phyloP scores from a whole-genome alignment of 2,329 filamentous ascomycete genomes.

The Lecanicillium sp. region DNA sequence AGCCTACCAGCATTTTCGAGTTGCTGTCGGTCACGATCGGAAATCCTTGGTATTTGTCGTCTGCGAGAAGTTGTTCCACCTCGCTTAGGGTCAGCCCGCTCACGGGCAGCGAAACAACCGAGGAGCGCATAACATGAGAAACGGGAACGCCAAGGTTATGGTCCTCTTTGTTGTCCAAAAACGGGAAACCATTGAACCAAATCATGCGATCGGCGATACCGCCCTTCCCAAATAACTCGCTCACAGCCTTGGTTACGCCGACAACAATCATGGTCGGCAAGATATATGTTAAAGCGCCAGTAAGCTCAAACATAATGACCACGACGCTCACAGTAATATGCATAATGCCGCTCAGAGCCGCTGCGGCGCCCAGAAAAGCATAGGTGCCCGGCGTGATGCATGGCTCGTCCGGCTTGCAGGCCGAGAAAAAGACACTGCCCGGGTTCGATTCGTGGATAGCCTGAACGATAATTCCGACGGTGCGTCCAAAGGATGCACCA shows the following conservation, averaged over 20 bases:
- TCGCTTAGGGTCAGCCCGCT: slow-evolving; percentile 68
- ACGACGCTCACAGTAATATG: slow-evolving; percentile 95
- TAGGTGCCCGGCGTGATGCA: slow-evolving; percentile 98
- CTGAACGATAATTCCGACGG: slow-evolving; percentile 91
- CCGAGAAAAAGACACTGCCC: slow-evolving; percentile 73
- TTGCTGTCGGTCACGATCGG: slow-evolving; percentile 73
- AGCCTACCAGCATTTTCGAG: slow-evolving; percentile 72
- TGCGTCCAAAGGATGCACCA: slow-evolving; percentile 86
- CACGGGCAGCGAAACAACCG: slow-evolving; percentile 66
- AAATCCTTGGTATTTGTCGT: slow-evolving; percentile 85
- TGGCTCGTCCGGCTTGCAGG: slow-evolving; percentile 83
- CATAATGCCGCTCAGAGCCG: slow-evolving; percentile 93
- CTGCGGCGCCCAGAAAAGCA: slow-evolving; percentile 86
- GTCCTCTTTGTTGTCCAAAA: slow-evolving; percentile 94
- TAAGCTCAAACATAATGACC: slow-evolving; percentile 99
- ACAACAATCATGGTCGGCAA: slow-evolving; percentile 98
- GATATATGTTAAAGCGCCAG: slow-evolving; percentile 94
- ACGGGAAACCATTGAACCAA: slow-evolving; percentile 96
- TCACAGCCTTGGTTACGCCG: slow-evolving; percentile 89
- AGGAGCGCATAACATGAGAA: slow-evolving; percentile 77
- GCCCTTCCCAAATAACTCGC: slow-evolving; percentile 86
- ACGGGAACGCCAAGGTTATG: slow-evolving; percentile 95
- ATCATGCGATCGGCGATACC: slow-evolving; percentile 98
- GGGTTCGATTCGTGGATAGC: slow-evolving; percentile 80
- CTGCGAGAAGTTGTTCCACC: slow-evolving; percentile 66